Evolutionary conservation across 2,329 filamentous ascomycete genomes (phyloP).

Genomic region (Cryoendolithus antarcticus): DNA sequence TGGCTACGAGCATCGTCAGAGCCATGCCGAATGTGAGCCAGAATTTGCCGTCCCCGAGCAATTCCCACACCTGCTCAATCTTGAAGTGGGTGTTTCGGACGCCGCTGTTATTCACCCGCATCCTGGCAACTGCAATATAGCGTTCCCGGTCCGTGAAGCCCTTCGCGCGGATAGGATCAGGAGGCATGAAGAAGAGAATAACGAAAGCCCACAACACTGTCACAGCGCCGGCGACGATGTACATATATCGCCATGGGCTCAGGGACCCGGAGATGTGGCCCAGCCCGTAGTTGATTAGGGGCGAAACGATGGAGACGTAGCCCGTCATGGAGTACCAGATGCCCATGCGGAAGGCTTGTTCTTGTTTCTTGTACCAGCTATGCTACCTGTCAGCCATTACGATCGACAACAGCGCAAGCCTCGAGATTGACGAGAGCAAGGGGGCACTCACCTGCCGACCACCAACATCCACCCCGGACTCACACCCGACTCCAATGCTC

Average conservation of each 20-base stretch:
- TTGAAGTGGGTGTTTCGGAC: constrained; percentile 34
- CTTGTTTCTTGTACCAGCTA: constrained; percentile 16
- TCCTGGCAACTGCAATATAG: constrained; percentile 17
- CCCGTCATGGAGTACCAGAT: constrained; percentile 29
- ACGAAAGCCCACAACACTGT: constrained; percentile 31
- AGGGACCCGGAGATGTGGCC: constrained; percentile 30
- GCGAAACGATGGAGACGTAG: constrained; percentile 34
- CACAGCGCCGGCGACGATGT: constrained; percentile 29
- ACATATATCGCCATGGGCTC: constrained; percentile 28
- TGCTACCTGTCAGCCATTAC: background rate
- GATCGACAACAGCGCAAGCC: background rate
- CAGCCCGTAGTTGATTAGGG: constrained; percentile 37
- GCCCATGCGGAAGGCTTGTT: constrained; percentile 18
- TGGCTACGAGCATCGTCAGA: constrained; percentile 32
- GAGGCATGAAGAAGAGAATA: constrained; percentile 28
- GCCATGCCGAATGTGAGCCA: constrained; percentile 31
- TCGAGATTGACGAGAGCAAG: too few species aligned
- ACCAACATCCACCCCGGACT: constrained; percentile 60
- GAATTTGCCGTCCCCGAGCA: constrained; percentile 22
- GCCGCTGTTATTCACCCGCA: constrained; percentile 19
- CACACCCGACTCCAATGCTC: constrained; percentile 41
- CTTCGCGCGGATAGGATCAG: constrained; percentile 30
- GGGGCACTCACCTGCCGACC: constrained; percentile 56
- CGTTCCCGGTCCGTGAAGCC: constrained; percentile 24
- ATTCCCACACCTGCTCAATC: constrained; percentile 29